A percentile compares a stretch with the other conserved stretches of the same genome.
Evolutionary conservation across 306 rosid genomes (phyloP).

Genomic region (Ochetophila trinervis): DNA sequence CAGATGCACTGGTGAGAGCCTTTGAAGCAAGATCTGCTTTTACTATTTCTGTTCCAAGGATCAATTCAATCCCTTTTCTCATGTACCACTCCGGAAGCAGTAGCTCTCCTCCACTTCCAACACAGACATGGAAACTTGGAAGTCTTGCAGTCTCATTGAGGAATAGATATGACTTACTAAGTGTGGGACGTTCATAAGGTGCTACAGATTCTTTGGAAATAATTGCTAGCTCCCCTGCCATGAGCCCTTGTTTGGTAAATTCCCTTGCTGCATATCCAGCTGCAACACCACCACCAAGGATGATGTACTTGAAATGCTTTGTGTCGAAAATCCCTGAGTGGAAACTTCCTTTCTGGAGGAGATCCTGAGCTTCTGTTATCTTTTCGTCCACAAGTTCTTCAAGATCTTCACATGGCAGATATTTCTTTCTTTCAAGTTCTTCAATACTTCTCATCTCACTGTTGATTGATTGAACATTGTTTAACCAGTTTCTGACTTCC

Average conservation of each 20-base stretch:
- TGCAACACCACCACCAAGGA: constrained; percentile 52
- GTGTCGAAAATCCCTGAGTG: neutral
- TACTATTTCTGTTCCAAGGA: constrained; percentile 39
- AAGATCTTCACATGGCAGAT: constrained; percentile 9
- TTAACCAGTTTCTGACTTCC: constrained; percentile 34
- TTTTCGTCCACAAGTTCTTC: constrained; percentile 30
- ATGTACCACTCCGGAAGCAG: constrained; percentile 37
- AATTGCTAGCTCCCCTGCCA: constrained; percentile 37
- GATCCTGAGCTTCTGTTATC: constrained; percentile 25
- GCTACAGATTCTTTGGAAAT: constrained; percentile 42
- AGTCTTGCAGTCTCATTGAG: constrained; percentile 35
- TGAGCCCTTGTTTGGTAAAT: constrained; percentile 31
- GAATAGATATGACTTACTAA: constrained; percentile 42
- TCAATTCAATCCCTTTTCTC: constrained; percentile 35
- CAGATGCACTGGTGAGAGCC: constrained; percentile 24
- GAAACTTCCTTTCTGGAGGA: constrained; percentile 30
- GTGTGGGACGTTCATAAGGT: constrained; percentile 49
- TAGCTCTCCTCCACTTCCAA: constrained; percentile 47
- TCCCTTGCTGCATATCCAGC: constrained; percentile 58
- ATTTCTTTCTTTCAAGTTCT: constrained; percentile 12
- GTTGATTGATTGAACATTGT: constrained; percentile 20
- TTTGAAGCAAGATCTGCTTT: constrained; percentile 28
- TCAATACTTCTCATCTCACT: constrained; percentile 18
- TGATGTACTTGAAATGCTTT: constrained; percentile 32
- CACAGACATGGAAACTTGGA: constrained; percentile 48